Evolutionary conservation across 2,329 filamentous ascomycete genomes (phyloP).

Genomic region (Trichophyton simii): DNA sequence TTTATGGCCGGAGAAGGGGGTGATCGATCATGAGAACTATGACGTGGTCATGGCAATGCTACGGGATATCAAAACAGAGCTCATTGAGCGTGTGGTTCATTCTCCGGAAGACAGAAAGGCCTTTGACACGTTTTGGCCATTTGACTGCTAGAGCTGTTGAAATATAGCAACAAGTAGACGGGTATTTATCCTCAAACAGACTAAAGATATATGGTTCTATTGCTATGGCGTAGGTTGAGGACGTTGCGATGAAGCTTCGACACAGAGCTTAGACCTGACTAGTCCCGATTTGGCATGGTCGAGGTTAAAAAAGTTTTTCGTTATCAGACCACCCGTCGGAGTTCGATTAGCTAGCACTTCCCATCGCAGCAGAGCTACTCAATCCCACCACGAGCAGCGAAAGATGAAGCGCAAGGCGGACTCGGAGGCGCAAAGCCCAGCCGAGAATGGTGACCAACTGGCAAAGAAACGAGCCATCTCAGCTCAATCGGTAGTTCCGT

Average conservation of each 20-base stretch:
- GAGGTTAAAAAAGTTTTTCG: background rate
- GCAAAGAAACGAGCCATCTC: slow-evolving; percentile 30
- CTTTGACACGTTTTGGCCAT: slow-evolving; percentile 9
- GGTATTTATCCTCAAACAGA: no score
- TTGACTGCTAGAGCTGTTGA: slow-evolving; percentile 2
- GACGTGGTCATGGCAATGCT: slow-evolving; percentile 7
- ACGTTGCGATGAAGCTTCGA: no score
- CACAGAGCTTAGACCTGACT: no score
- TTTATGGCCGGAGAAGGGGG: slow-evolving; percentile 10
- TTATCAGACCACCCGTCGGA: background rate
- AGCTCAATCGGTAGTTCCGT: slow-evolving; percentile 24
- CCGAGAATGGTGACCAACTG: slow-evolving; percentile 23
- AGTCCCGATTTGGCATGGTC: background rate
- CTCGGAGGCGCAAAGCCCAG: slow-evolving; percentile 17
- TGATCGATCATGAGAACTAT: slow-evolving; percentile 7
- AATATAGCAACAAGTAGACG: background rate
- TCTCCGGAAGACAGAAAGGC: slow-evolving; percentile 5
- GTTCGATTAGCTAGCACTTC: background rate
- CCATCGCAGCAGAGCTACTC: background rate
- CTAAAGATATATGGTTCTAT: no score
- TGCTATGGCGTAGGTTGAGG: no score
- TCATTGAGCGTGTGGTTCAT: slow-evolving; percentile 3
- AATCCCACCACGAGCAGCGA: background rate
- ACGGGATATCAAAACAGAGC: slow-evolving; percentile 4
- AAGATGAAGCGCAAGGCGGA: slow-evolving; percentile 36